Conservation (phyloP, 2,329 filamentous ascomycete genomes). For the Talaromyces sp. region DNA sequence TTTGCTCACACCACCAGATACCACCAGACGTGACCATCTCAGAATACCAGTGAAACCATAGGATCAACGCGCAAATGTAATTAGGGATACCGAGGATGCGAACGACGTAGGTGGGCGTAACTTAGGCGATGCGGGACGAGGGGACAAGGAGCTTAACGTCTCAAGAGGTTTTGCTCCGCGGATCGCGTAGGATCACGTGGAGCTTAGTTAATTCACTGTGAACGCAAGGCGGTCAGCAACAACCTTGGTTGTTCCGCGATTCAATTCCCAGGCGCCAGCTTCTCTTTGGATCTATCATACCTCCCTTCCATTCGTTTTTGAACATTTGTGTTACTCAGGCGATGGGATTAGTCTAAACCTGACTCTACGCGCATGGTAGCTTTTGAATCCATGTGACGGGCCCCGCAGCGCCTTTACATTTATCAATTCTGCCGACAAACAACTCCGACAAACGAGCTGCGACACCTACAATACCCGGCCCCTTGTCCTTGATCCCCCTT, state of each 20-base stretch:
- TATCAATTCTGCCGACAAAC: not conserved
- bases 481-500: not conserved
- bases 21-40: slow-evolving; percentile 44
- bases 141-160: slow-evolving; percentile 22
- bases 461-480: slow-evolving; percentile 1
- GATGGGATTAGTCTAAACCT: slow-evolving; percentile 7
- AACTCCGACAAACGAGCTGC: not conserved
- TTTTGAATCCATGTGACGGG: slow-evolving; percentile 5
- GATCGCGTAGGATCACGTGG: slow-evolving; percentile 27
- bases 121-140: slow-evolving; percentile 16
- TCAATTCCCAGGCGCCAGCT: not conserved
- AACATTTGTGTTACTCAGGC: slow-evolving; percentile 3
- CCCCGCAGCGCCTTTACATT: slow-evolving; percentile 7
- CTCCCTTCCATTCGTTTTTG: not conserved
- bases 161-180: slow-evolving; percentile 29
- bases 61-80: slow-evolving; percentile 7
- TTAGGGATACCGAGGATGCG: slow-evolving; percentile 2
- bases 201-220: slow-evolving; percentile 15
- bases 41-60: slow-evolving; percentile 28
- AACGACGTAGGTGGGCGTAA: slow-evolving; percentile 1
- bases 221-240: not conserved
- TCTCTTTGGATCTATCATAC: not conserved
- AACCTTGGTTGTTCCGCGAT: not conserved
- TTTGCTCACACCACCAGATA: slow-evolving; percentile 41
- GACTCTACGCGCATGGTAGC: not conserved